Evolutionary conservation across 345 rosid species (phyloP), one percentile per base, ranked within the genome.

Genomic region (Cardamine chenopodiifolia): DNA sequence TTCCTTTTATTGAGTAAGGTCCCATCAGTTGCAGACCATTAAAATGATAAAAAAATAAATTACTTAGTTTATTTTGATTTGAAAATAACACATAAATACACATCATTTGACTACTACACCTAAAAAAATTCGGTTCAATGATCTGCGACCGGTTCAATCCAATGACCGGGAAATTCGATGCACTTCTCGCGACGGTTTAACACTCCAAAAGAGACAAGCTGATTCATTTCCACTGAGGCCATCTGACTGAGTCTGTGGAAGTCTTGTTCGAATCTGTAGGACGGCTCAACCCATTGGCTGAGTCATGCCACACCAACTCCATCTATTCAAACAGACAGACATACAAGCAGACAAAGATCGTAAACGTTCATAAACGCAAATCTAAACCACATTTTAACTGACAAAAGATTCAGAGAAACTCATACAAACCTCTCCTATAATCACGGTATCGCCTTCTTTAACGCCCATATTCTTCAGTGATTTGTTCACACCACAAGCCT

Each of bases 261-360:
- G 76, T 81, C 80, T 80, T 86, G 81, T 81, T 85, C 50, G 81
- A 69, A 55, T 82, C 80, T 32, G 79, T 76, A 13, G 91, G 85
- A 52, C 86, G 83, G 73, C 83, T 83, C 0, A 87, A 77, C 50
- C 82, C 82, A 66, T 75, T 72, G 1, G 82, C 60, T 7, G 86
- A 88, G 72, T 94, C 96, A 72, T 90, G 88, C 96, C 98, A 91
- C 35, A 86, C 79, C 92, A 88, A 78, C 83, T 90, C 98, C 97
- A 91, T 86, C 97, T 94, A 83, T 45, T 56, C 70, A 35, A 0
- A 19, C 17, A 53, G 56, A 75, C 8, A 40, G n/a, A 52, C 63
- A 59, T 29, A 56, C 8, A 25, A 1, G 1, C 26, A 25, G 26
- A 40, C 55, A 62, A 18, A 55, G 8, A 56, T 54, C 3, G 25